Evolutionary conservation across 768 basidiomycete species (phyloP).

Genomic region (Kondoa subrosea): DNA sequence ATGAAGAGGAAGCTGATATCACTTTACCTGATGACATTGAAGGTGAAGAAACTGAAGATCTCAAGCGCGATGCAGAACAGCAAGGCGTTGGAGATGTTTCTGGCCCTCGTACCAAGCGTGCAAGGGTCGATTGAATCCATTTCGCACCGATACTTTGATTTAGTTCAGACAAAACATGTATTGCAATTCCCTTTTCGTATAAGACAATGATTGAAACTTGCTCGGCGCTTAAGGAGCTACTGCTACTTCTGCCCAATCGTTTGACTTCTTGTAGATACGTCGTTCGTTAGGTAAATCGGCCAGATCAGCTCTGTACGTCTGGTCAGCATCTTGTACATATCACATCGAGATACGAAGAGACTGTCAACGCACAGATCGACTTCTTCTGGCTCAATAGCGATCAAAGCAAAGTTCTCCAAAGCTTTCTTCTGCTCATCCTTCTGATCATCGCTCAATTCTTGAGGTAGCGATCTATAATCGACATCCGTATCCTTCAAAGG

Average conservation of each 20-base stretch:
- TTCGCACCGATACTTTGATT: not conserved
- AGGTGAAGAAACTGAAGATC: not conserved
- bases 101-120: not conserved
- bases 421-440: constrained; percentile 1
- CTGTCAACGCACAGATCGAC: not conserved
- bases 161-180: not conserved
- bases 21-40: not conserved
- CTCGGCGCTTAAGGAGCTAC: not conserved
- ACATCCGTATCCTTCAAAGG: not conserved
- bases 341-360: not conserved
- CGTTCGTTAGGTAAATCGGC: not conserved
- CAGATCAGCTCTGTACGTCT: not conserved
- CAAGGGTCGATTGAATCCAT: not conserved
- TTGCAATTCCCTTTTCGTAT: not conserved
- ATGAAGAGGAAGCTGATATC: not conserved
- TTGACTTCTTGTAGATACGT: not conserved
- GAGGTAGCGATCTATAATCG: not conserved
- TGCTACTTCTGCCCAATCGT: not conserved
- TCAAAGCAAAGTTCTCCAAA: not conserved
- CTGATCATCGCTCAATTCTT: not conserved
- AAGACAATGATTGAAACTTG: not conserved
- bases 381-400: not conserved
- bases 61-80: not conserved
- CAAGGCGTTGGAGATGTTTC: constrained; percentile 4
- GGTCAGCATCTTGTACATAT: not conserved